These are phyloP conservation scores for Wilhelminamyces savonicus DNA, from an alignment of 805 yeast genomes.

Conservation along the genomic window DNA sequence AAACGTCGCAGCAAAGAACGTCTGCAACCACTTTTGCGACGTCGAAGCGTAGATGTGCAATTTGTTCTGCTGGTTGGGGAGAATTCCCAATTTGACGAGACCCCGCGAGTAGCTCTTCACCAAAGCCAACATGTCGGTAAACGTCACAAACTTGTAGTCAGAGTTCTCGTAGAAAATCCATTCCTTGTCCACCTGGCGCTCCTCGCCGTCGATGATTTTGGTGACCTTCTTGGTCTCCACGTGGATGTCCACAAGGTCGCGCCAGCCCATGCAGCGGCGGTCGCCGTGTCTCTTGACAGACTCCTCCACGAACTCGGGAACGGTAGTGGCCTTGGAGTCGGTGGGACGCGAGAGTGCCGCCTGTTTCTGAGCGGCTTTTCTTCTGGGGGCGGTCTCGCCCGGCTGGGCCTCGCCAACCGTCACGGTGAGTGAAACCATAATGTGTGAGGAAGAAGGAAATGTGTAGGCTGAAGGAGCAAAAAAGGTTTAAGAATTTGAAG, in stretches of 20 bases:
- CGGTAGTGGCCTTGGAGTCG: constrained; percentile 57
- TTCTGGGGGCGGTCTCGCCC: constrained; percentile 81
- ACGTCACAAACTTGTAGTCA: constrained; percentile 62
- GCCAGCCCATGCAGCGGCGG: constrained; percentile 64
- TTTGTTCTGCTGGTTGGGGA: constrained; percentile 52
- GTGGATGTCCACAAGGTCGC: constrained; percentile 70
- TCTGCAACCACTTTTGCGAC: constrained; percentile 85
- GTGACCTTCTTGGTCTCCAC: constrained; percentile 68
- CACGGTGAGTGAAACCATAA: constrained; percentile 32
- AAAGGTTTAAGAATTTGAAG: background rate
- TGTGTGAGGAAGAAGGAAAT: constrained; percentile 1
- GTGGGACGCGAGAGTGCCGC: constrained; percentile 53
- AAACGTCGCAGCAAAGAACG: constrained; percentile 69
- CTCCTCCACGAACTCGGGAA: constrained; percentile 64
- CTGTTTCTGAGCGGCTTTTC: constrained; percentile 48
- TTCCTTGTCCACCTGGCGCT: constrained; percentile 65
- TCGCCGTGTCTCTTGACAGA: constrained; percentile 51
- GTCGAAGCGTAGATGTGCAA: constrained; percentile 87
- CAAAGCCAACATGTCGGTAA: constrained; percentile 44
- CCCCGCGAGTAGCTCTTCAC: constrained; percentile 67
- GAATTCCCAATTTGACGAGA: constrained; percentile 63
- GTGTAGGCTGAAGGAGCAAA: constrained; percentile 1
- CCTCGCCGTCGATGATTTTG: constrained; percentile 74
- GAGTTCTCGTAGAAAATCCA: constrained; percentile 85
- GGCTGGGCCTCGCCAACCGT: constrained; percentile 66